A percentile compares a stretch with the other conserved stretches of the same genome.
phyloP scores from a whole-genome alignment of 768 basidiomycete genomes.

The Russula foetens region DNA sequence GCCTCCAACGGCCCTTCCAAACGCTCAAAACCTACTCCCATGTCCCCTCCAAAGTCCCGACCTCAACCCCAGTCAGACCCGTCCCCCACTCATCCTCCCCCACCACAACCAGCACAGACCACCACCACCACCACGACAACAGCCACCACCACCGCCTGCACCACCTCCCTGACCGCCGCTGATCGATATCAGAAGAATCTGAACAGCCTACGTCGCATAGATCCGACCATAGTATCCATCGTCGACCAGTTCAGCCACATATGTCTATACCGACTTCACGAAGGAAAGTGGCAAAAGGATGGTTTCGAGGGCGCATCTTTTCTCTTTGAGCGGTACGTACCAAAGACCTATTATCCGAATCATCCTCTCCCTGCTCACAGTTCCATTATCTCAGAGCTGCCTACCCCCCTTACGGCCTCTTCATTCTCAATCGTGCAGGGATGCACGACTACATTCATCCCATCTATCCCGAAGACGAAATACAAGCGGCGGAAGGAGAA shows the following conservation, averaged over 20 bases:
- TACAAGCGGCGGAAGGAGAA: slow-evolving; percentile 49
- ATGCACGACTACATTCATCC: slow-evolving; percentile 70
- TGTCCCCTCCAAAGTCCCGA: slow-evolving; percentile 8
- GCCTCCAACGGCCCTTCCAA: slow-evolving; percentile 9
- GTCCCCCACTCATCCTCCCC: background rate
- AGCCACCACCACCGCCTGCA: no score
- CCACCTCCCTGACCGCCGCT: slow-evolving; percentile 43
- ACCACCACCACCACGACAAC: slow-evolving; percentile 28
- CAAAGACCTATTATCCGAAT: background rate
- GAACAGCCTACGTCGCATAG: slow-evolving; percentile 69
- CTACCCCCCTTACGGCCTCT: slow-evolving; percentile 80
- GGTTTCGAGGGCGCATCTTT: slow-evolving; percentile 88
- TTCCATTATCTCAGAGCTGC: slow-evolving; percentile 39
- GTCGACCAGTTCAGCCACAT: slow-evolving; percentile 87
- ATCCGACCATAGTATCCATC: slow-evolving; percentile 71
- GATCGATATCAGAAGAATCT: slow-evolving; percentile 70
- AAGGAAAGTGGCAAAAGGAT: slow-evolving; percentile 70
- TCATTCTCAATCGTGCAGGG: slow-evolving; percentile 75
- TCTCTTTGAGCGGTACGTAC: slow-evolving; percentile 69
- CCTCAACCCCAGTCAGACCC: slow-evolving; percentile 2
- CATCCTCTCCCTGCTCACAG: slow-evolving; percentile 2
- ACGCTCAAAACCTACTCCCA: slow-evolving; percentile 8
- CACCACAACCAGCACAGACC: slow-evolving; percentile 5
- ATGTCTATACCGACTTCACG: slow-evolving; percentile 71
- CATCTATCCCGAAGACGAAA: slow-evolving; percentile 71